Base-by-base conservation (phyloP, 208 protist species). In the Leishmania tropica region DNA sequence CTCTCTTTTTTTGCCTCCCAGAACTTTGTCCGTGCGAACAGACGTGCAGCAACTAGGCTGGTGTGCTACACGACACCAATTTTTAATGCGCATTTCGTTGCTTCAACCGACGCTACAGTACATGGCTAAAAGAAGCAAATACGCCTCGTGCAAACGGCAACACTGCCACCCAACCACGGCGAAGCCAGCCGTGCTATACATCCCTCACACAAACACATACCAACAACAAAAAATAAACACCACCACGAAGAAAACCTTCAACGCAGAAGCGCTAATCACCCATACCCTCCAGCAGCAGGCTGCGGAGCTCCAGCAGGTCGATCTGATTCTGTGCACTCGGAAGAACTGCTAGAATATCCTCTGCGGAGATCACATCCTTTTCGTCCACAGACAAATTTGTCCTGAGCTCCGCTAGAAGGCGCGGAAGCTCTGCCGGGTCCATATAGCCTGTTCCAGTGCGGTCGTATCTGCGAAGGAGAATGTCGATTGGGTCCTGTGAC, bases 251-350 rank as follows among this genome's bases (percentile, higher is more conserved):
- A 40, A 67, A 67, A 15, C 40, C 58, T 13, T 31, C 58, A 4
- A 3, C 3, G 13, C 24, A 67, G 5, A 31, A 5, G 35, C 21
- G 8, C 53, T 81, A 81, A 1, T 85, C 78, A 24, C 70, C 56
- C 11, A 67, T 10, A 51, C 80, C 74, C 37, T 93, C 86, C 71
- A 95, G 96, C 42, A 97, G 86, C 3, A 94, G 56, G 37, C 91
- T 87, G 24, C 92, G 91, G 37, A 97, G 82, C 75, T 94, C 94
- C 35, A 91, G 73, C 5, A 97, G 76, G 79, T 95, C 91, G 17
- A 97, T 79, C 72, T 83, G 81, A 17, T 90, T 91, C 60, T 87
- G 86, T 8, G 48, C 13, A 24, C 56, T 58, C 1, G 71, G 74
- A 48, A 97, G 84, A 6, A 90, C 67, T 3, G 76, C 74, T 47